Evolutionary conservation across 768 basidiomycete genomes (phyloP), one percentile per base, ranked within the genome.

Genomic region (Phaffia australis): DNA sequence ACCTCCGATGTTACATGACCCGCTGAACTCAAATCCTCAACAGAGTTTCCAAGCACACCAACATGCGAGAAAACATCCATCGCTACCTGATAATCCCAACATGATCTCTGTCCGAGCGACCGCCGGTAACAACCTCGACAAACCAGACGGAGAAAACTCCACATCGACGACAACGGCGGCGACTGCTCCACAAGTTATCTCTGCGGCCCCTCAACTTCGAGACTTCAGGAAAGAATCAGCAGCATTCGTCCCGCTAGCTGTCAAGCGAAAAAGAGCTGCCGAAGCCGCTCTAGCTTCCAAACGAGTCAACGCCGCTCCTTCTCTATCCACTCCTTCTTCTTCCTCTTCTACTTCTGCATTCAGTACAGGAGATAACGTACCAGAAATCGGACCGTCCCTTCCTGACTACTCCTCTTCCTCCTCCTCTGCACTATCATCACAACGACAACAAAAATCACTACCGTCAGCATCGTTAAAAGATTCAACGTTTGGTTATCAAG

Each of bases 211-310:
- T 4, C 81, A 90, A 74, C 77, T 99, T 60, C 87, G 94, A 18
- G 90, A 99, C 76, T 80, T 98, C 69, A 90, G 92, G 79, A 92
- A 90, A 76, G 95, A 99, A 75, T 87, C 88, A 11, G 94, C 90
- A 0, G 84, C 88, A 0, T 98, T 99, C 72, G 83, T 97, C 4
- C 95, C 95, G 3, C 75, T 85, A 1, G 80, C 87, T 3, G 77
- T 94, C 60, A 89, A 89, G 76, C 83, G 88, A 56, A 91, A 87
- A 48, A 27, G 49, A 15, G 42, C 32, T 25, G 61, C 21, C 35
- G 50, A 63, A 29, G 61, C 29, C 8, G 48, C n/a, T 11, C 3
- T 21, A 52, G 52, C 5, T 3, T 35, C 49, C 2, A 63, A 63
- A 52, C 61, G 61, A 46, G 61, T 54, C 21, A 60, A 60, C 21